Base-by-base conservation (phyloP, 2,329 filamentous ascomycete genomes). In the Ambrosiella cleistominuta region DNA sequence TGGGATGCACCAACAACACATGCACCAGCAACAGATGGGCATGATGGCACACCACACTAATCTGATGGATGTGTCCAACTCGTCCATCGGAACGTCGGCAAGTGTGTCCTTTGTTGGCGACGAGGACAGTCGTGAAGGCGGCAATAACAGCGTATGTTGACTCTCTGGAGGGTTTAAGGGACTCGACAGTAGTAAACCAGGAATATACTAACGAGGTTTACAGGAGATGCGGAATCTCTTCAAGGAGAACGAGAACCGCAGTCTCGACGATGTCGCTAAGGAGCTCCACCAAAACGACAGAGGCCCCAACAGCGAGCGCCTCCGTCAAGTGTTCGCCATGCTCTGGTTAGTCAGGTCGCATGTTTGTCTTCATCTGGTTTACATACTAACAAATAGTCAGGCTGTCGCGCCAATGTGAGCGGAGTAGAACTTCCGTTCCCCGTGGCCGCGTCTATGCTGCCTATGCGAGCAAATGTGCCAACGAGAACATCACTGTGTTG, bases 391-490 rank as follows among this genome's bases (percentile, higher is more conserved):
- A 56, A 53, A 12, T 38, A 54, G 47, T 5, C 64, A 89, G 85
- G 85, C 81, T 91, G 64, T 83, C 83, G 65, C 76, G 78, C 56
- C 82, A 85, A 1, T 91, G 86, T 69, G 75, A 79, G 51, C 81
- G 81, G 62, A 85, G 85, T 49, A 88, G 87, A 67, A 85, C 84
- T 0, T 96, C 93, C 5, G 91, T 97, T 0, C 89, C 93, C 6
- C 79, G 93, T 65, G 93, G 93, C 63, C 80, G 91, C 60, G 93
- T 98, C 1, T 98, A 97, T 69, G 88, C 90, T 61, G 90, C 90
- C 68, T 98, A 98, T 69, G 93, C 91, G 53, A 89, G 87, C 35
- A 82, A 88, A 62, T 98, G 93, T 70, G 90, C 88, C 49, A 94
- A 85, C 4, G 90, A 97, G 67, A 82, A 90, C 66, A 94, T 97